phyloP scores from a whole-genome alignment of 306 rosid genomes.

The Trifolium pratense region DNA sequence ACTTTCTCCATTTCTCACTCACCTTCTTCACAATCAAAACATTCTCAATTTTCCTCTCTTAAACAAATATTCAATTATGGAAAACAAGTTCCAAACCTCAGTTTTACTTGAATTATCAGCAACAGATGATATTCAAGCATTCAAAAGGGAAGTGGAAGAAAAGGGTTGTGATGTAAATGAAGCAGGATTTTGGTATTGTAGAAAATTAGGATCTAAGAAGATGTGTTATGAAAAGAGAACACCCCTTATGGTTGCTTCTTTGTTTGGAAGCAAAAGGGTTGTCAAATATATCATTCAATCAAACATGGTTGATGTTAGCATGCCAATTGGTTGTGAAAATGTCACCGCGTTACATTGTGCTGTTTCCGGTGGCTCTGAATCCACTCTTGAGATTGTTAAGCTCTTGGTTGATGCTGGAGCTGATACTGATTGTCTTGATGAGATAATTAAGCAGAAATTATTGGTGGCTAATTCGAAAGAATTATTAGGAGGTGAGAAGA shows the following conservation, averaged over 20 bases:
- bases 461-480: neutral
- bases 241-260: slow-evolving; percentile 8
- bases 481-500: neutral
- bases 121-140: neutral
- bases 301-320: neutral
- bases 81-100: neutral
- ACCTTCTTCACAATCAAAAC: neutral
- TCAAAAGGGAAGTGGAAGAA: neutral
- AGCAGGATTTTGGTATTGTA: neutral
- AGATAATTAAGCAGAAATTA: neutral
- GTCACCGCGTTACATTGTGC: neutral
- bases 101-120: slow-evolving; percentile 4
- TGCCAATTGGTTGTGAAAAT: neutral
- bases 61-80: neutral
- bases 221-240: slow-evolving; percentile 11
- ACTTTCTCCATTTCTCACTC: neutral
- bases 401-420: neutral
- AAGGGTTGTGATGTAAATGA: neutral
- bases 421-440: neutral
- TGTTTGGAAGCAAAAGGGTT: slow-evolving; percentile 2
- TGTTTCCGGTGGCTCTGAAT: neutral
- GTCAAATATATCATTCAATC: neutral
- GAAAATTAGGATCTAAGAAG: neutral
- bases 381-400: neutral
- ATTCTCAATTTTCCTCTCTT: neutral